Base-by-base conservation (phyloP, 805 yeast genomes). In the Clavispora asparagi region DNA sequence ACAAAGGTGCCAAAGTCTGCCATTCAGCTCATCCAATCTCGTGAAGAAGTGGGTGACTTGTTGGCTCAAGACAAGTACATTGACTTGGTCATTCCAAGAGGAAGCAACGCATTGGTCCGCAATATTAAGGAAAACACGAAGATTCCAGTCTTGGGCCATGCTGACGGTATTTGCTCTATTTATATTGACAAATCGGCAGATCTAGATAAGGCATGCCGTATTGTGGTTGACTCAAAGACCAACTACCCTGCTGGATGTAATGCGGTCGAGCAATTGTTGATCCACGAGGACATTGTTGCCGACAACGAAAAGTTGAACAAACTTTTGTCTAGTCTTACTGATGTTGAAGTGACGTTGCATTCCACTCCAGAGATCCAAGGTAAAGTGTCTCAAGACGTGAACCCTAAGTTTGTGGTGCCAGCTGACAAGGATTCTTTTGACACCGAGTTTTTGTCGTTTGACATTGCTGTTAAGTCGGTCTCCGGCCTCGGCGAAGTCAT, bases 161-260 rank as follows among this genome's bases (percentile, higher is more conserved):
- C 99, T 8, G 98, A 94, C 67, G 99, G 99, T 40, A 85, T 92
- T 50, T 94, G 99, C 67, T 83, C 97, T 1, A 79, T 92, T 7
- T 94, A 81, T 58, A 74, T 92, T 25, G 95, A 91, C 63, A 78
- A 77, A 46, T 81, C 78, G 42, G 94, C 94, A 6, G 92, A 90
- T 58, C 51, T 87, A 11, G 78, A 65, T 12, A 90, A 87, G 79
- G 95, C 97, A 0, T 73, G 77, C 30, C 79, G 80, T 46, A 80
- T 94, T 28, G 74, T 82, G 6, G 78, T 88, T 26, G 99, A 94
- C 65, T 78, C 97, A 5, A 94, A 94, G 67, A 89, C 97, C 0
- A 91, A 90, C 65, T 94, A 94, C 63, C 97, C 98, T 41, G 99
- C 99, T 11, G 99, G 96, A n/a, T 94, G 99, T 67, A 94, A 94